Base-by-base conservation (phyloP, 805 yeast species). In the Saturnispora sanitii region DNA sequence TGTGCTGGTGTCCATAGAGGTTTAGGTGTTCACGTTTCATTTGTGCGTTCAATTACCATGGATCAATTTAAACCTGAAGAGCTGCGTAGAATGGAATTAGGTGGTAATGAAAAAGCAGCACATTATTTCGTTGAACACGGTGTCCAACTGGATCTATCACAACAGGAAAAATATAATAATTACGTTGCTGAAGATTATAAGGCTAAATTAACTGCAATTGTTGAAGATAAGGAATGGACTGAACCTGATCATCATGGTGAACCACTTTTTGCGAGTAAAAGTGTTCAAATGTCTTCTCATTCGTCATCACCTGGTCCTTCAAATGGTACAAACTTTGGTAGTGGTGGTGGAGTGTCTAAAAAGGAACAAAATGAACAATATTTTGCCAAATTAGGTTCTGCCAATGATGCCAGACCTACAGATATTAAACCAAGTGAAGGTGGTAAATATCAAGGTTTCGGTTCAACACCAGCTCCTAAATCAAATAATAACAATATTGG, bases 1-100 rank as follows among this genome's bases (percentile, higher is more conserved):
- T 92, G 98, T 67, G 98, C 98, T 16, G 99, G 99, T 35, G 69
- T 82, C 42, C 99, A 92, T 61, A 73, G 95, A 61, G 94, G 97
- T 11, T 68, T 92, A 36, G 98, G 98, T 30, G 98, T 92, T 33
- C 98, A 92, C 60, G 79, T 92, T 43, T 88, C 96, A 32, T 92
- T 92, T 66, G 97, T 92, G 28, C 73, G 98, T 57, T 82, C 95
- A 21, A 88, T 92, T 52, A 92, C 97, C 6, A 92, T 92, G 98
- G 98, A 92, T 62, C 96, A 87, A 66, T 92, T 94, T 69, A 92
- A 90, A 65, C 80, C 86, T 4, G 95, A 88, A 31, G 98, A 92
- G 60, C 70, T 88, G 43, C 64, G 74, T 49, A 69, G 94, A 45
- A 90, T 92, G 97, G 96, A 90, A 55, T 64, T 76, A 45, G 98